Percentiles rank a stretch among this genome's conserved stretches.
Conservation (phyloP, 257 asterid genomes). For the Nyctanthes arbortristis region DNA sequence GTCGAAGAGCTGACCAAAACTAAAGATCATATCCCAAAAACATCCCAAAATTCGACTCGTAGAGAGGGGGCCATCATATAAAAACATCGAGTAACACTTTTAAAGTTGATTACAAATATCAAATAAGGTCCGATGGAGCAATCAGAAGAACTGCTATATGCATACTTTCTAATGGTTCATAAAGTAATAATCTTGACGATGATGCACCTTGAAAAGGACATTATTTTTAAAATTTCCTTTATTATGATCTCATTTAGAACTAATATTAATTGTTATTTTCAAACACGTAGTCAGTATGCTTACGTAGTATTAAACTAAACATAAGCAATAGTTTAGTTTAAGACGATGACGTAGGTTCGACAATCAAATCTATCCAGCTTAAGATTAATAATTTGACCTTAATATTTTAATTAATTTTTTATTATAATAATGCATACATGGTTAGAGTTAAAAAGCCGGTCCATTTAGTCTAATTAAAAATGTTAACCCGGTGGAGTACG, state of each 20-base stretch:
- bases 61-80: too few relatives aligned
- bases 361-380: not conserved
- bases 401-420: not conserved
- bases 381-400: not conserved
- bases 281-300: not conserved
- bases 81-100: too few relatives aligned
- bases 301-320: not conserved
- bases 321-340: not conserved
- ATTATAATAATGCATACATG: too few relatives aligned
- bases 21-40: too few relatives aligned
- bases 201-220: conserved; percentile 20
- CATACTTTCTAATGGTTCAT: too few relatives aligned
- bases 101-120: too few relatives aligned
- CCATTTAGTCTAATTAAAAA: conserved; percentile 6
- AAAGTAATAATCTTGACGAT: too few relatives aligned
- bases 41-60: too few relatives aligned
- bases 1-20: too few relatives aligned
- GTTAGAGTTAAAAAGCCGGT: conserved; percentile 27
- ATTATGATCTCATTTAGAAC: not conserved
- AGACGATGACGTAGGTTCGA: not conserved
- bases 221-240: not conserved
- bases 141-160: too few relatives aligned
- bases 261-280: not conserved
- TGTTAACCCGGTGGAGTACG: conserved; percentile 12
- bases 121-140: too few relatives aligned